A percentile compares a stretch with the other conserved stretches of the same genome.
Evolutionary conservation across 495 filamentous ascomycete species (phyloP).

Genomic region (Annulohypoxylon maeteangense): DNA sequence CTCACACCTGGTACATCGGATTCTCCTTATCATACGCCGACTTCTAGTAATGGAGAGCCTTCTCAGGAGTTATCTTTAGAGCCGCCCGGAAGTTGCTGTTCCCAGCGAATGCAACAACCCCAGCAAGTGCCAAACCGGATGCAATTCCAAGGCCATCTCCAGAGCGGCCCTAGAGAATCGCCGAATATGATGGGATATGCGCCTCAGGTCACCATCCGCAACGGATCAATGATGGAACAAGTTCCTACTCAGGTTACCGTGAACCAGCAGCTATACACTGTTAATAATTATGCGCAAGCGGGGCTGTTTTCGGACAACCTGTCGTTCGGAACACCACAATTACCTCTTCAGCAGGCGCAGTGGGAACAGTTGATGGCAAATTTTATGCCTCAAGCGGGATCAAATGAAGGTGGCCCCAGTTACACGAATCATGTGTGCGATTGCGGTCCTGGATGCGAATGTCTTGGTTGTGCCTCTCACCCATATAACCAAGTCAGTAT

Average conservation of each 20-base stretch:
- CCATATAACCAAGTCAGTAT: conserved; percentile 78
- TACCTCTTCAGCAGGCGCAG: conserved; percentile 54
- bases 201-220: conserved; percentile 11
- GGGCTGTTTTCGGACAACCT: conserved; percentile 48
- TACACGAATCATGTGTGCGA: conserved; percentile 63
- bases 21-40: conserved; percentile 38
- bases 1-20: conserved; percentile 29
- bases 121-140: conserved; percentile 21
- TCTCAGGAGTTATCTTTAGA: conserved; percentile 26
- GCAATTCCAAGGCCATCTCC: conserved; percentile 20
- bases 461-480: conserved; percentile 74
- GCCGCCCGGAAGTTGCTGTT: conserved; percentile 34
- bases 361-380: conserved; percentile 51
- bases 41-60: conserved; percentile 22
- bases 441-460: conserved; percentile 75
- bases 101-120: conserved; percentile 21
- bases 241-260: conserved; percentile 2
- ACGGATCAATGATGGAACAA: conserved; percentile 20
- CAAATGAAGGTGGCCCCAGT: conserved; percentile 7
- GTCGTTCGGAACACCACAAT: conserved; percentile 53
- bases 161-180: conserved; percentile 12
- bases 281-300: conserved; percentile 33
- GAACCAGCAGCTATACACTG: conserved; percentile 26
- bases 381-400: conserved; percentile 23
- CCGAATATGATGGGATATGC: conserved; percentile 24